Conservation (phyloP, 768 basidiomycete species). For the Tylopilus rubrobrunneus region DNA sequence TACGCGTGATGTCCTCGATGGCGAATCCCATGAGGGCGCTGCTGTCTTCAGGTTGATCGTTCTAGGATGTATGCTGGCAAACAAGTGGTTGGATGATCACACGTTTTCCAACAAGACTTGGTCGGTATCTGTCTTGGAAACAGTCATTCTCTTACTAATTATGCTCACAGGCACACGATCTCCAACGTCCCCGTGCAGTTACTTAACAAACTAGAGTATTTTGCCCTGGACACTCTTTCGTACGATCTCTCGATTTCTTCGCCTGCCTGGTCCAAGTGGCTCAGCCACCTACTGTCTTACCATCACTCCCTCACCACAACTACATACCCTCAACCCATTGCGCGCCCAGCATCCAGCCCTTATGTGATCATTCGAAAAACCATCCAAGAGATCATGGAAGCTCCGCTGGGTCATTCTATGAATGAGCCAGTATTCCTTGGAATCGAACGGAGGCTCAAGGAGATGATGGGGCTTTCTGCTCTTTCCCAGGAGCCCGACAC, state of each 20-base stretch:
- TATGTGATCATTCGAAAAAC: constrained; percentile 63
- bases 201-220: constrained; percentile 67
- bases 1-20: constrained; percentile 36
- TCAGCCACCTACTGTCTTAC: constrained; percentile 59
- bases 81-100: constrained; percentile 87
- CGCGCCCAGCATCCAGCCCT: constrained; percentile 70
- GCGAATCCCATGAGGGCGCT: constrained; percentile 49
- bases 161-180: constrained; percentile 63
- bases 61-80: constrained; percentile 80
- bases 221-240: constrained; percentile 65
- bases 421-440: constrained; percentile 68
- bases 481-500: constrained; percentile 41
- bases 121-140: constrained; percentile 36
- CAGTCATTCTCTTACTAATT: background rate
- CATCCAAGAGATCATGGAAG: constrained; percentile 66
- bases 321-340: constrained; percentile 67
- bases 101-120: constrained; percentile 90
- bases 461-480: constrained; percentile 45
- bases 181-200: constrained; percentile 69
- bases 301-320: constrained; percentile 61
- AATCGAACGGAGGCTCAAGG: constrained; percentile 58
- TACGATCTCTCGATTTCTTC: constrained; percentile 69
- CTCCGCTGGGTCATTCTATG: constrained; percentile 33
- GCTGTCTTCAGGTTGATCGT: constrained; percentile 73
- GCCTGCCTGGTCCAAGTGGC: constrained; percentile 68